Conservation (phyloP, 139 green algal species). For the Coccomyxa sp. region DNA sequence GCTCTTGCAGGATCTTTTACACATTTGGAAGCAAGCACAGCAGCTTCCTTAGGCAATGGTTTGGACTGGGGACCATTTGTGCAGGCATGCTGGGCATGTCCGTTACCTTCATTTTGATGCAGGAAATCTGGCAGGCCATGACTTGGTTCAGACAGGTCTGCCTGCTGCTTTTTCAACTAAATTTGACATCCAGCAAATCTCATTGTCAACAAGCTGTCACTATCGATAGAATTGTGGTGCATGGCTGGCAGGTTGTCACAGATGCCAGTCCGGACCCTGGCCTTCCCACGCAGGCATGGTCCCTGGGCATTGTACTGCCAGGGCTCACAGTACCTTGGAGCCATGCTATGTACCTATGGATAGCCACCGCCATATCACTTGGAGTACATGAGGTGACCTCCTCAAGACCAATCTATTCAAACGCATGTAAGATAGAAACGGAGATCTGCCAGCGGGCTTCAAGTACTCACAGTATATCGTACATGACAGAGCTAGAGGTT, state of each 20-base stretch:
- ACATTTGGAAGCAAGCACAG: no score
- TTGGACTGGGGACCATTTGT: slow-evolving; percentile 9
- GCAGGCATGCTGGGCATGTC: slow-evolving; percentile 20
- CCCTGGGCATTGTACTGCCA: slow-evolving; percentile 24
- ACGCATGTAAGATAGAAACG: no score
- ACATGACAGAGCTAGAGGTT: not conserved
- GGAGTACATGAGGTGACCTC: slow-evolving; percentile 31
- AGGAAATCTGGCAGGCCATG: slow-evolving; percentile 8
- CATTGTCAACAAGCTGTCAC: no score
- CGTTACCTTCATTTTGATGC: slow-evolving; percentile 9
- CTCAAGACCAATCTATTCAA: not conserved
- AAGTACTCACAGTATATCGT: not conserved
- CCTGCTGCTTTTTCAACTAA: not conserved
- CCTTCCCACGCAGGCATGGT: not conserved
- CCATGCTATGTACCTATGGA: slow-evolving; percentile 31
- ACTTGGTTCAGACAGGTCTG: slow-evolving; percentile 12
- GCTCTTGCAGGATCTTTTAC: no score
- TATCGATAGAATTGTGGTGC: no score
- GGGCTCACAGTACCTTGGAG: slow-evolving; percentile 27
- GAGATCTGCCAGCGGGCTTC: not conserved
- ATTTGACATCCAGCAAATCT: no score
- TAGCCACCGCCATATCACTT: slow-evolving; percentile 21
- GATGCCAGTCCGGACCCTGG: not conserved
- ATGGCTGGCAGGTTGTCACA: not conserved
- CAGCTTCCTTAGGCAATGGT: slow-evolving; percentile 14